Percentiles rank a stretch among this genome's conserved stretches.
Evolutionary conservation across 2,329 filamentous ascomycete species (phyloP).

Genomic region (Penicillium digitatum): DNA sequence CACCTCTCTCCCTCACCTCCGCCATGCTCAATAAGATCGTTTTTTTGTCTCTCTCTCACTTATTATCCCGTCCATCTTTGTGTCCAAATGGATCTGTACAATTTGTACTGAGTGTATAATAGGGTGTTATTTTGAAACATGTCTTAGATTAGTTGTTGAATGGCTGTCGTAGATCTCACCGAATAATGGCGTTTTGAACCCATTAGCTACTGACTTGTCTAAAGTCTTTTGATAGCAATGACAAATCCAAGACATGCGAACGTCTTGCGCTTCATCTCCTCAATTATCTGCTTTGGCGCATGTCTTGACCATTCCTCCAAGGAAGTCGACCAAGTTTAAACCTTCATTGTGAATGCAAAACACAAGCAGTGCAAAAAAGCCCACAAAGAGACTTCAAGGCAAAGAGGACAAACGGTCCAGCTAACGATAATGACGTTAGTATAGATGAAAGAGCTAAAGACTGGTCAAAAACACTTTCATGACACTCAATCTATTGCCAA

Average conservation of each 20-base stretch:
- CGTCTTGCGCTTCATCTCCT: neutral
- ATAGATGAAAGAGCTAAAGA: neutral
- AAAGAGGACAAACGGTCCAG: neutral
- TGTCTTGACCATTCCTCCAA: neutral
- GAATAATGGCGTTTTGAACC: neutral
- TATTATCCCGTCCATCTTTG: conserved; percentile 2
- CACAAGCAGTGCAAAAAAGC: neutral
- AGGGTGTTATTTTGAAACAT: conserved; percentile 14
- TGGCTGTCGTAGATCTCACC: neutral
- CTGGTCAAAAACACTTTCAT: neutral
- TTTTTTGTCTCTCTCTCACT: conserved; percentile 4
- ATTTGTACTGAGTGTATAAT: conserved; percentile 27
- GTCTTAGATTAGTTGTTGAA: neutral
- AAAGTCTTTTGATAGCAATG: neutral
- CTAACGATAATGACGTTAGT: neutral
- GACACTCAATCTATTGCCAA: neutral
- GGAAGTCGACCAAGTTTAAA: neutral
- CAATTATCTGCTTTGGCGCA: neutral
- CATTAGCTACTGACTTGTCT: neutral
- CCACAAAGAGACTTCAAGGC: neutral
- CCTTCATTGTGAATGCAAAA: neutral
- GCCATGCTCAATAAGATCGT: conserved; percentile 26
- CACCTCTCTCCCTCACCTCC: conserved; percentile 13
- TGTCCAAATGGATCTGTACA: conserved; percentile 5
- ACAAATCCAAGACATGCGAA: neutral